Evolutionary conservation across 805 yeast species (phyloP), one percentile per base, ranked within the genome.

Genomic region (Cyberlindnera misumaiensis): DNA sequence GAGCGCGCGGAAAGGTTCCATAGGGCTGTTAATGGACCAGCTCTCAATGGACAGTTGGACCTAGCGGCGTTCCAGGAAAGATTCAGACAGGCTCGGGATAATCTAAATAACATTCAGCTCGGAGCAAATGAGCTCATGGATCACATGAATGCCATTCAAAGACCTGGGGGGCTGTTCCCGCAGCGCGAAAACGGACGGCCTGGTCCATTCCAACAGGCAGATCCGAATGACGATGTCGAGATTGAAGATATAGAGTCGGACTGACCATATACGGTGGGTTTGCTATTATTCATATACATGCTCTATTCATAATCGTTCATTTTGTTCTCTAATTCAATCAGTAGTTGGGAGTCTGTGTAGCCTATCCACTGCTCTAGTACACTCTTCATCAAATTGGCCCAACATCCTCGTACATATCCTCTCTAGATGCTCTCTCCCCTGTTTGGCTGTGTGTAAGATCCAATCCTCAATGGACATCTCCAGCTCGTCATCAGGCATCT

Each of bases 391-490:
- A 48, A 79, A 73, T 12, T 64, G 63, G 13, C 59, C 51, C 15
- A 78, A 57, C 65, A 83, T 67, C 25, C 56, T 60, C 4, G 67
- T 63, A 27, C 77, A 65, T 22, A 71, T 69, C 22, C 64, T 64
- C 26, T 64, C 55, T 5, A 81, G 63, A 34, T 75, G 63, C 20
- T 57, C 57, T 30, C 69, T 69, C 16, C 83, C 79, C 45, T 72
- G 73, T 11, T 60, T 58, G 0, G 86, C 83, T 48, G 72, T 71
- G 46, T 69, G 64, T 24, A 53, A 52, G 15, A 83, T 59, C 95
- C 95, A 87, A 42, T 82, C 74, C 35, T 69, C 67, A n/a, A 86
- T 72, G 0, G 83, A 74, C 81, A 80, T 76, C 11, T 73, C 66
- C 47, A 83, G 64, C 51, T 83, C 88, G 18, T 72, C 73, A 24